A percentile compares a stretch with the other conserved stretches of the same genome.
Evolutionary conservation across 163 green algal genomes (phyloP).

Genomic region (Trebouxiophyceae sp.): DNA sequence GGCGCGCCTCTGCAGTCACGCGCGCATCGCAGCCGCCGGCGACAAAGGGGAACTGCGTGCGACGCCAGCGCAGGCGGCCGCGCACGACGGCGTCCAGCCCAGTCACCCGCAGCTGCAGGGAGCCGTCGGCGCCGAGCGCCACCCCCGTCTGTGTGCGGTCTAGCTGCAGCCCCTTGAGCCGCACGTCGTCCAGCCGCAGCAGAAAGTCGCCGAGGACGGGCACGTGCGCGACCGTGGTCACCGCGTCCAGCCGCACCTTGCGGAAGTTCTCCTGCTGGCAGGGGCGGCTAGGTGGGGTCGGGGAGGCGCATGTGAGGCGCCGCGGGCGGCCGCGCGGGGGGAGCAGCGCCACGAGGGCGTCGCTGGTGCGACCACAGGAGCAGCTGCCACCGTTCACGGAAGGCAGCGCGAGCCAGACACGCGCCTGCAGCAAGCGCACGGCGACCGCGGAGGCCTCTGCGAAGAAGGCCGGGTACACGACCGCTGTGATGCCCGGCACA

Average conservation of each 20-base stretch:
- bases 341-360: no score
- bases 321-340: no score
- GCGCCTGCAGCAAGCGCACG: neutral
- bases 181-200: neutral
- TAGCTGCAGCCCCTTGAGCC: slow-evolving; percentile 1
- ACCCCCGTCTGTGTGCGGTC: neutral
- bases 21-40: neutral
- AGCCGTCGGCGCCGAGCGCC: slow-evolving; percentile 2
- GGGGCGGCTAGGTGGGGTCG: no score
- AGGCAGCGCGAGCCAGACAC: no score
- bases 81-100: neutral
- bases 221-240: neutral
- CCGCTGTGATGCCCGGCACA: neutral
- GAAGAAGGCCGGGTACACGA: neutral
- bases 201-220: slow-evolving; percentile 3
- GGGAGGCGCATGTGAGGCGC: no score
- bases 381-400: no score
- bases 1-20: neutral
- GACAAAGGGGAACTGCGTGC: neutral
- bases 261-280: slow-evolving; percentile 2
- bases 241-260: neutral
- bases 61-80: neutral
- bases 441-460: neutral
- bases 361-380: no score
- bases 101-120: neutral